These are phyloP conservation scores for Poa pratensis DNA, from an alignment of 176 grass and related monocot species.

Conservation along the genomic window DNA sequence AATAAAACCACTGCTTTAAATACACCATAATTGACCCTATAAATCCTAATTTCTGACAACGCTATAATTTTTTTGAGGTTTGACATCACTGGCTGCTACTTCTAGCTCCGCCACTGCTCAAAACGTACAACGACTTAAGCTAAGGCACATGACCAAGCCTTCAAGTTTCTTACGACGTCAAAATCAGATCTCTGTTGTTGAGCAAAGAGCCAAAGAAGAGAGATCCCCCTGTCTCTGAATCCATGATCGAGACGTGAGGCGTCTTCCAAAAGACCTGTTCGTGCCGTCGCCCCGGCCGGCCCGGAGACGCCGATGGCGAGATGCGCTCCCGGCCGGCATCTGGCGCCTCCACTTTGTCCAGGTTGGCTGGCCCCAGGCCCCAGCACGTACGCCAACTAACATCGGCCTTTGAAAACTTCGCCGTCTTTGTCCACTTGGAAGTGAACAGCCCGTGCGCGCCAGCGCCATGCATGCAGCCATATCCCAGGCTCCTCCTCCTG, in stretches of 20 bases:
- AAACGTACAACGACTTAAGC: too few species aligned
- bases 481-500: background rate
- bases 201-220: background rate
- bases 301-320: background rate
- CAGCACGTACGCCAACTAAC: conserved; percentile 19
- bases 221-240: background rate
- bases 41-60: too few species aligned
- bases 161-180: background rate
- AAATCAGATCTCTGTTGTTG: conserved; percentile 17
- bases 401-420: conserved; percentile 16
- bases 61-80: too few species aligned
- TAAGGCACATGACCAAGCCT: background rate
- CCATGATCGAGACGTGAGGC: background rate
- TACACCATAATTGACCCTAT: too few species aligned
- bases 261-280: conserved; percentile 11
- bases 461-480: conserved; percentile 27
- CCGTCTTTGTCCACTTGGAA: conserved; percentile 1
- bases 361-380: background rate
- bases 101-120: too few species aligned
- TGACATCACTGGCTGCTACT: too few species aligned
- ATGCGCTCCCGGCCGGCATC: conserved; percentile 36
- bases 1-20: too few species aligned
- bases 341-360: conserved; percentile 38
- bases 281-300: conserved; percentile 34
- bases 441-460: background rate